Percentiles rank a stretch among this genome's conserved stretches.
phyloP scores from a whole-genome alignment of 1,284 basidiomycete species.

The Ustilago tritici region DNA sequence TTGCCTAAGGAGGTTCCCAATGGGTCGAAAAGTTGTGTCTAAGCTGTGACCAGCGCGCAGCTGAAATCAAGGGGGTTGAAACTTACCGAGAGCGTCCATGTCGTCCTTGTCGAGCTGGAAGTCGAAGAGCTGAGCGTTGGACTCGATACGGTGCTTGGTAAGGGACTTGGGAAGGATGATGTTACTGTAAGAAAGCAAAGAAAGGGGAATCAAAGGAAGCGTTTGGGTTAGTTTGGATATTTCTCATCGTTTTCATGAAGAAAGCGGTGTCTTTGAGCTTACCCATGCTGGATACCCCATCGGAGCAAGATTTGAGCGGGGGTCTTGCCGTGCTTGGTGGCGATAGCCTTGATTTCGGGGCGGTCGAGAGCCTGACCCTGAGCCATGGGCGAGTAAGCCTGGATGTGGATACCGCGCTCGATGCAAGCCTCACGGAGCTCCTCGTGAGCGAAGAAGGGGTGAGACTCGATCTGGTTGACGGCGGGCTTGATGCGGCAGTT shows the following conservation, averaged over 20 bases:
- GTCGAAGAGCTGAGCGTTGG: conserved; percentile 66
- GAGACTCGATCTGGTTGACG: conserved; percentile 69
- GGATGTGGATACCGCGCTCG: conserved; percentile 65
- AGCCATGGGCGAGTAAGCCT: conserved; percentile 69
- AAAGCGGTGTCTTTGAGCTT: no score
- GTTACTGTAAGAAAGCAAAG: conserved; percentile 30
- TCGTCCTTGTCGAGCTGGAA: conserved; percentile 66
- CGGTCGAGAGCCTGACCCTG: conserved; percentile 67
- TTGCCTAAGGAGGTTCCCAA: no score
- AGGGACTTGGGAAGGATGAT: conserved; percentile 67
- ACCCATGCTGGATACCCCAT: conserved; percentile 58
- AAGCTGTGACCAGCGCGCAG: no score
- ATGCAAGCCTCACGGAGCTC: conserved; percentile 66
- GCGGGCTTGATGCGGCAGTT: conserved; percentile 67
- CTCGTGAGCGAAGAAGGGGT: conserved; percentile 69
- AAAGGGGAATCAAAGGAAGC: no score
- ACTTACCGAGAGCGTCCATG: conserved; percentile 55
- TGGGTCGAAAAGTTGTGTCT: no score
- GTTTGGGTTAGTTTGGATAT: no score
- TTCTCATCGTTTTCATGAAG: no score
- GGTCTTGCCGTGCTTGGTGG: conserved; percentile 67
- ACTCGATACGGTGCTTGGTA: conserved; percentile 66
- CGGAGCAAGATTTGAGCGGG: conserved; percentile 63
- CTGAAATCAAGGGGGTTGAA: not conserved
- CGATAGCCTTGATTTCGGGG: conserved; percentile 66